Evolutionary conservation across 2,329 filamentous ascomycete genomes (phyloP), one percentile per base, ranked within the genome.

Genomic region (Parastagonospora nodorum): DNA sequence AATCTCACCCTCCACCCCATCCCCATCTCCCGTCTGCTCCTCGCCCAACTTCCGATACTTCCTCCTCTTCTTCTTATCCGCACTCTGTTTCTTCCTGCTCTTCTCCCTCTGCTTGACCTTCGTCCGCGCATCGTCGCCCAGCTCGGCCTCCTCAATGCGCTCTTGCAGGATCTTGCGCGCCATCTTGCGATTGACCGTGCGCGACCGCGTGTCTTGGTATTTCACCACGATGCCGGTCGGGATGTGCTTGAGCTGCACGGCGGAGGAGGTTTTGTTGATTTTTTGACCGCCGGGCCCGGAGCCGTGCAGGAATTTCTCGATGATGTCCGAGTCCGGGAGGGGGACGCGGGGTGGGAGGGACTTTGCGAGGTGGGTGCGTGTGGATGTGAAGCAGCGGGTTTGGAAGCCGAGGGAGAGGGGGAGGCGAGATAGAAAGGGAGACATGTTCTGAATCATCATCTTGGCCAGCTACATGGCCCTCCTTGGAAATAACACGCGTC

Each of bases 181-280:
- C 55, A 90, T 88, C 73, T 89, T 92, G 57, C 92, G 85, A 72
- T 99, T 99, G 50, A 84, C 84, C 14, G 91, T 85, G 1, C 90
- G 95, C 2, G 15, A 28, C 41, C 94, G 87, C 8, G 94, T 97
- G 15, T 88, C 91, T 75, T 99, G 94, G 48, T 86, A 93, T 77
- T 99, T 99, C 57, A 99, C 84, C 11, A 97, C 92, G 45, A 97
- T 85, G 54, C 93, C 93, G 0, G 92, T 96, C 5, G 93, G 91
- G 12, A 89, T 77, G 74, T 99, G 94, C 61, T 88, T 94, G 31
- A 99, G 81, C 72, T 99, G 94, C 2, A 97, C 93, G 32, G 93
- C 93, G 0, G 90, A 97, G 59, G 87, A 92, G 24, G 94, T 99
- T 84, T 99, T 99, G 77, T 99, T 99, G 77, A 97, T 97, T 73